Percentiles rank a stretch among this genome's conserved stretches.
Conservation (phyloP, 371 early-diverging fungal species). For the Catenaria anguillulae region DNA sequence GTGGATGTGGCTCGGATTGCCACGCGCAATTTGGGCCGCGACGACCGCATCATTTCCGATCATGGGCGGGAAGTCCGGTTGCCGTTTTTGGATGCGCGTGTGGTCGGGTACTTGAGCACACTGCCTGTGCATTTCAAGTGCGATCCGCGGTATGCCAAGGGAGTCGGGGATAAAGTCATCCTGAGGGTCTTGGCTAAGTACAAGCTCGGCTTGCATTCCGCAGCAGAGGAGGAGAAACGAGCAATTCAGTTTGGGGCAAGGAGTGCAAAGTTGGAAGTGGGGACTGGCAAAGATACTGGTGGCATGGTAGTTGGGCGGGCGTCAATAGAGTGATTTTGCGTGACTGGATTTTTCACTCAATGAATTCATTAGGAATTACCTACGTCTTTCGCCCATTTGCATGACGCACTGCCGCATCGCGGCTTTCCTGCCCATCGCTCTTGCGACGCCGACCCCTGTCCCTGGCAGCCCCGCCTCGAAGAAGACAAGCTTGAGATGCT, state of each 20-base stretch:
- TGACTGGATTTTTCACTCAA: too few relatives aligned
- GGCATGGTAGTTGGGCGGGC: too few relatives aligned
- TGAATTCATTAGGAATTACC: too few relatives aligned
- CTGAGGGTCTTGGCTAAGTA: conserved; percentile 36
- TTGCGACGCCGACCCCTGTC: too few relatives aligned
- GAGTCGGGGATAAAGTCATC: conserved; percentile 83
- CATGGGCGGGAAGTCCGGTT: conserved; percentile 78
- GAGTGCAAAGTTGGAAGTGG: background rate
- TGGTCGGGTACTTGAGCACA: conserved; percentile 47
- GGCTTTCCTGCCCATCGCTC: too few relatives aligned
- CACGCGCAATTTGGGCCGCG: conserved; percentile 76
- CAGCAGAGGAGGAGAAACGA: conserved; percentile 53
- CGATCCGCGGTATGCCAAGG: conserved; percentile 59
- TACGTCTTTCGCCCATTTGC: too few relatives aligned
- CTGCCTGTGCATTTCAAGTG: conserved; percentile 60
- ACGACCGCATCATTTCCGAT: conserved; percentile 82
- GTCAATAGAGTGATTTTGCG: too few relatives aligned
- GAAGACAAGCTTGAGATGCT: too few relatives aligned
- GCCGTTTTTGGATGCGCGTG: conserved; percentile 63
- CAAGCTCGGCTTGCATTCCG: conserved; percentile 16
- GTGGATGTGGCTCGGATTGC: conserved; percentile 73
- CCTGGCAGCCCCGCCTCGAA: too few relatives aligned
- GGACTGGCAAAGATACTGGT: background rate
- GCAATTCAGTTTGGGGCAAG: conserved; percentile 95
- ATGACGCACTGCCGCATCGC: too few relatives aligned